Conservation (phyloP, 768 basidiomycete species). For the Nidularia pulvinata region DNA sequence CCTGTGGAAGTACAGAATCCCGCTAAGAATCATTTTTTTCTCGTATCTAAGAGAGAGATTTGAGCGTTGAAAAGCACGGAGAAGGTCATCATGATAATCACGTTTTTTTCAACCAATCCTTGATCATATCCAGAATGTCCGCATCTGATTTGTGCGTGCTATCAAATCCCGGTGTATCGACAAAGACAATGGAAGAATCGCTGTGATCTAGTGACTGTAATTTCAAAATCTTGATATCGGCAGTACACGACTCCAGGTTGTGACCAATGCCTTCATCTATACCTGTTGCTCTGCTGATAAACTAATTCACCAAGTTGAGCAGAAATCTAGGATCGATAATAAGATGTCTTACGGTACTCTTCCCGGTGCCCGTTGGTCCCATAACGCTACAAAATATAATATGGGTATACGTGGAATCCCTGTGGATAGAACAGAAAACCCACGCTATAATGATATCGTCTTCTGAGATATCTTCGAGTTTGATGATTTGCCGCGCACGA, state of each 20-base stretch:
- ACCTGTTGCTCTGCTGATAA: slow-evolving; percentile 18
- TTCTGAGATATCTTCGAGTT: background rate
- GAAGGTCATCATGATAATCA: slow-evolving; percentile 3
- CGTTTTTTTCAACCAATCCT: slow-evolving; percentile 21
- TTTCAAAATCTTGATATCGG: slow-evolving; percentile 10
- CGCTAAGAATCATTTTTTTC: slow-evolving; percentile 5
- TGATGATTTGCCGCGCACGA: no score
- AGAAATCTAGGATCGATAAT: background rate
- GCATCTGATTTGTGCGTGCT: slow-evolving; percentile 16
- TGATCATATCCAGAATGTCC: slow-evolving; percentile 16
- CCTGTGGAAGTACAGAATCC: slow-evolving; percentile 11
- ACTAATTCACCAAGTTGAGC: slow-evolving; percentile 9
- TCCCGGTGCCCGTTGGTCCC: slow-evolving; percentile 19
- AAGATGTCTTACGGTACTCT: slow-evolving; percentile 13
- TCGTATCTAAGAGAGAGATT: slow-evolving; percentile 3
- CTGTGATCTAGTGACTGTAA: slow-evolving; percentile 7
- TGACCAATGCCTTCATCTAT: slow-evolving; percentile 15
- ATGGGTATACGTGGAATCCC: background rate
- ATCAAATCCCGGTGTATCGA: slow-evolving; percentile 29
- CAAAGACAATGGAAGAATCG: slow-evolving; percentile 14
- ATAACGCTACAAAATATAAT: slow-evolving; percentile 11
- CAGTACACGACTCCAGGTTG: slow-evolving; percentile 17
- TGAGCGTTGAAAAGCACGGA: background rate
- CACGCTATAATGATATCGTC: slow-evolving; percentile 13
- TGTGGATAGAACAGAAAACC: background rate